These are phyloP conservation scores for Starmera quercuum DNA, from an alignment of 805 yeast genomes.

Conservation along the genomic window DNA sequence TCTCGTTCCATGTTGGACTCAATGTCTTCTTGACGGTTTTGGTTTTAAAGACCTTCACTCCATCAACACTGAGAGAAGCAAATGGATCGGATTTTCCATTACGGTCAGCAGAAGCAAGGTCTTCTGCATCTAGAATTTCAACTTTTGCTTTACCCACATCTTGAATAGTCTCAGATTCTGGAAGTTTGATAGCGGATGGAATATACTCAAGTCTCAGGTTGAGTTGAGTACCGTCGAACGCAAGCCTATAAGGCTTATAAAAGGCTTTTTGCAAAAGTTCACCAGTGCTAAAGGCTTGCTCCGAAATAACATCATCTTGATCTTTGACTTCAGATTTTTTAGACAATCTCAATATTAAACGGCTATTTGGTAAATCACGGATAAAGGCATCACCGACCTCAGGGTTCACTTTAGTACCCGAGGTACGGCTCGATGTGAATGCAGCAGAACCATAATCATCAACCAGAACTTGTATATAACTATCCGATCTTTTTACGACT, in stretches of 20 bases:
- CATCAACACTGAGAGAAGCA: conserved; percentile 45
- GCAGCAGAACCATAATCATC: conserved; percentile 62
- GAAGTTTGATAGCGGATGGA: conserved; percentile 48
- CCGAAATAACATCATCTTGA: conserved; percentile 42
- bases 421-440: conserved; percentile 41
- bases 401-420: conserved; percentile 35
- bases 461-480: conserved; percentile 49
- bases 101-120: conserved; percentile 51
- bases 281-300: conserved; percentile 39
- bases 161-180: conserved; percentile 50
- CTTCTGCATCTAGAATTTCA: conserved; percentile 48
- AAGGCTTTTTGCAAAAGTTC: conserved; percentile 47
- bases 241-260: conserved; percentile 36
- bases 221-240: conserved; percentile 34
- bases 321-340: conserved; percentile 40
- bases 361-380: conserved; percentile 63
- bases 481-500: conserved; percentile 36
- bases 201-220: conserved; percentile 48
- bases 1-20: conserved; percentile 74
- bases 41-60: conserved; percentile 46
- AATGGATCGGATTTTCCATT: conserved; percentile 78
- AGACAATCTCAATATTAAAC: conserved; percentile 47
- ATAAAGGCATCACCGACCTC: conserved; percentile 55
- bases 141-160: conserved; percentile 62
- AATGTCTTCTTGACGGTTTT: conserved; percentile 58